Evolutionary conservation across 495 filamentous ascomycete species (phyloP), one percentile per base, ranked within the genome.

Genomic region (Cryomyces antarcticus): DNA sequence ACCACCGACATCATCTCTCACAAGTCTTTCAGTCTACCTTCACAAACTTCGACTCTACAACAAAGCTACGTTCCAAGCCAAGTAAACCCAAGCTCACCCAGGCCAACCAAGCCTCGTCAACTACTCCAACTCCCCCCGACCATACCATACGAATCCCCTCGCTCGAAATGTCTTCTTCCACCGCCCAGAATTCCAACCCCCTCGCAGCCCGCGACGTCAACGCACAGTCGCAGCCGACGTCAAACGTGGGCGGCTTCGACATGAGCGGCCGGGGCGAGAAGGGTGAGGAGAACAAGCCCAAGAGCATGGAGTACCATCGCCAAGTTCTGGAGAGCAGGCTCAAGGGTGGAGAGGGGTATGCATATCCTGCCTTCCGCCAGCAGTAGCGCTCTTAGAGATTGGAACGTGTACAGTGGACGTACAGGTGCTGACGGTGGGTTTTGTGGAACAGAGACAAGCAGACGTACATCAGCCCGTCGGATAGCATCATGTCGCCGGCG

Each of bases 401-500:
- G 30, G 30, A 30, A 17, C 36, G 38, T 41, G 17, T 4, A 30
- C 11, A 28, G 17, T 37, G 41, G 11, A 31, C 12, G n/a, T 10
- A 28, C 12, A 41, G 31, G 17, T 12, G 6, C 24, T 41, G 30
- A 17, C 28, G 10, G 17, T 7, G 13, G 13, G 13, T 42, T 36
- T 44, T 53, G 41, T 50, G 28, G 17, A n/a, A 39, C 38, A 71
- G 67, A 46, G 51, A 52, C 39, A 65, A 74, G 43, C 71, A 74
- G 52, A 62, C 70, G 45, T 95, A 92, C 62, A 65, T 93, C 55
- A 89, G 82, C n/a, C 87, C 87, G 0, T 89, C 82, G 7, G 87
- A 95, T 55, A 79, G 74, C 57, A 83, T 95, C 62, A 79, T 92
- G 79, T 85, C 79, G 47, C 87, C 87, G 11, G 87, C 83, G 60